phyloP scores from a whole-genome alignment of 31 red algal species.

The Asparagopsis taxiformis region DNA sequence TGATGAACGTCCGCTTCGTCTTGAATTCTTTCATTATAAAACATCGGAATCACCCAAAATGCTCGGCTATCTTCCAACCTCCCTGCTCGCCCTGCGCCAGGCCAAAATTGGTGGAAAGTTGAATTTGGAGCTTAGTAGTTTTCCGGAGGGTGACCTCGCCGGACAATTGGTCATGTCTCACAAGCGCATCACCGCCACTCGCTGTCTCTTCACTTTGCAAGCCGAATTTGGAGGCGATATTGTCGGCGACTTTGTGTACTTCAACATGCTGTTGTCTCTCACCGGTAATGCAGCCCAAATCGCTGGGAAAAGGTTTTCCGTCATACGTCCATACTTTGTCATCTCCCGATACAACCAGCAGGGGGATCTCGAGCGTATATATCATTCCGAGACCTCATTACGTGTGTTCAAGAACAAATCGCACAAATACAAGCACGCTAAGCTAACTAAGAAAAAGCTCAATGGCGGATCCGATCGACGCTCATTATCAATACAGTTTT shows the following conservation, averaged over 20 bases:
- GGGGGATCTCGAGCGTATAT: too few species aligned
- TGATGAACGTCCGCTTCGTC: slow-evolving; percentile 17
- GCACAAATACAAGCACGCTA: too few species aligned
- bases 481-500: too few species aligned
- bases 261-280: slow-evolving; percentile 18
- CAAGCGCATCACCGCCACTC: slow-evolving; percentile 1
- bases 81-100: slow-evolving; percentile 32
- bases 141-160: slow-evolving; percentile 29
- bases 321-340: too few species aligned
- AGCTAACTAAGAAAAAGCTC: too few species aligned
- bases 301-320: too few species aligned
- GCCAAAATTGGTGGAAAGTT: background rate
- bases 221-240: slow-evolving; percentile 44
- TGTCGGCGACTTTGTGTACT: slow-evolving; percentile 14
- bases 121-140: slow-evolving; percentile 14
- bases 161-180: slow-evolving; percentile 10
- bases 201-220: slow-evolving; percentile 23
- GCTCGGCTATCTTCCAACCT: slow-evolving; percentile 23
- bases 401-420: too few species aligned
- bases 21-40: slow-evolving; percentile 61
- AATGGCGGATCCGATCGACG: too few species aligned
- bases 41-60: slow-evolving; percentile 27
- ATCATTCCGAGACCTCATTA: too few species aligned
- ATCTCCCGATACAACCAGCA: too few species aligned
- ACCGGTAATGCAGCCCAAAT: background rate